Base-by-base conservation (phyloP, 225 moss, liverwort and hornwort species). In the Bryum argenteum region DNA sequence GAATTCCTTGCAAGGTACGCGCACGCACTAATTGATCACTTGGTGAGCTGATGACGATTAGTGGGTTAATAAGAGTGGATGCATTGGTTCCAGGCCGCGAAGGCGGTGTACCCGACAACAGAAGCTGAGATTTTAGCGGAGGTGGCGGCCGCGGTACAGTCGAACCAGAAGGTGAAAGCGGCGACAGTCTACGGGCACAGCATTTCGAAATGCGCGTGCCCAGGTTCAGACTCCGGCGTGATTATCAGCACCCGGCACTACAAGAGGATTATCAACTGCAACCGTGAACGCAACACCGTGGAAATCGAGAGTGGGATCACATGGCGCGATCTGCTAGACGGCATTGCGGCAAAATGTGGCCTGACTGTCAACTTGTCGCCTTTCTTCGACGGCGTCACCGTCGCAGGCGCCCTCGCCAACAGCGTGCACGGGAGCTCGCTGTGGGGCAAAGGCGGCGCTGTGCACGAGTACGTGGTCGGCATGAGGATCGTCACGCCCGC, bases 91-190 rank as follows among this genome's bases (percentile, higher is more conserved):
- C 81, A 80, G 72, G 83, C 80, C 4, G 69, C 75, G 8, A 54
- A 45, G 22, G 88, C 72, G 22, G 83, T 81, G 62, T 80, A 85
- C 39, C 88, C 90, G 6, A 71, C 19, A 0, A 83, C 74, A 1
- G 90, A 90, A 55, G 9, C 33, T 6, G 85, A 88, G 17, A 63
- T 90, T 15, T 28, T 90, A 16, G 40, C 52, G 1, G 88, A 81
- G 9, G 85, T 90, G 5, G 83, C 88, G 1, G 12, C 58, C 13
- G 88, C 79, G 2, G 79, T 76, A 21, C 60, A 33, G 19, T 66
- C 71, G n/a, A 74, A 82, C 43, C 88, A 81, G 50, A 87, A 88
- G 64, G 70, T 88, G 38, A 85, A 83, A 69, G 88, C 85, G 1
- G 65, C 72, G 11, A 88, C 88, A 23, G 17, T 1, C 3, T 85